phyloP scores from a whole-genome alignment of 73 alveolate species.

The Uronychia binucleata region DNA sequence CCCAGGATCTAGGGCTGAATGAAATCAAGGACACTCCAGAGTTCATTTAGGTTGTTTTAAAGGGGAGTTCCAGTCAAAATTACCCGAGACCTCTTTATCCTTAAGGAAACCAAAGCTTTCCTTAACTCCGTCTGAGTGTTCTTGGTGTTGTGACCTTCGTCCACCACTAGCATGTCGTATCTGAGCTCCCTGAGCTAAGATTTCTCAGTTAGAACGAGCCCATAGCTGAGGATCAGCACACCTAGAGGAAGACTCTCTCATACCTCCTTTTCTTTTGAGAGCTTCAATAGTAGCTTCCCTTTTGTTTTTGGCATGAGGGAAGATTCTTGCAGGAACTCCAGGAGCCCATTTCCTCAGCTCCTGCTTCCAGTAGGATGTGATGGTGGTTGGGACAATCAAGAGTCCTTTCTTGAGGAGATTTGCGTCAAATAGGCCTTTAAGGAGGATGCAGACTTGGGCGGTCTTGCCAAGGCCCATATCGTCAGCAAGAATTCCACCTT shows the following conservation, averaged over 20 bases:
- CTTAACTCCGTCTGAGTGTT: conserved; percentile 70
- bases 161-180: conserved; percentile 79
- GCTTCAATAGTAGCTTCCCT: conserved; percentile 3
- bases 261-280: conserved; percentile 46
- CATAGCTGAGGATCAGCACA: conserved; percentile 65
- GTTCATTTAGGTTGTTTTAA: conserved; percentile 69
- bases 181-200: conserved; percentile 30
- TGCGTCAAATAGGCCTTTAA: conserved; percentile 55
- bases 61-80: conserved; percentile 82
- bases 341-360: conserved; percentile 56
- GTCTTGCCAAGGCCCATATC: conserved; percentile 75
- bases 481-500: conserved; percentile 67
- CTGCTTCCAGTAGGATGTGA: conserved; percentile 49
- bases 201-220: conserved; percentile 56
- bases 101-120: conserved; percentile 49
- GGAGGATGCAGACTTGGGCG: conserved; percentile 43
- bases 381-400: conserved; percentile 55
- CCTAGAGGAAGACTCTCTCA: conserved; percentile 52
- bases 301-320: conserved; percentile 5
- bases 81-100: conserved; percentile 55
- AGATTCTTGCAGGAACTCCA: conserved; percentile 27
- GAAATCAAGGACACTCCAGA: conserved; percentile 82
- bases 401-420: conserved; percentile 48
- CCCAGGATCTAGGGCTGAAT: conserved; percentile 75
- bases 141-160: conserved; percentile 88